Conservation (phyloP, 2,329 filamentous ascomycete species). For the Alternaria sp. region DNA sequence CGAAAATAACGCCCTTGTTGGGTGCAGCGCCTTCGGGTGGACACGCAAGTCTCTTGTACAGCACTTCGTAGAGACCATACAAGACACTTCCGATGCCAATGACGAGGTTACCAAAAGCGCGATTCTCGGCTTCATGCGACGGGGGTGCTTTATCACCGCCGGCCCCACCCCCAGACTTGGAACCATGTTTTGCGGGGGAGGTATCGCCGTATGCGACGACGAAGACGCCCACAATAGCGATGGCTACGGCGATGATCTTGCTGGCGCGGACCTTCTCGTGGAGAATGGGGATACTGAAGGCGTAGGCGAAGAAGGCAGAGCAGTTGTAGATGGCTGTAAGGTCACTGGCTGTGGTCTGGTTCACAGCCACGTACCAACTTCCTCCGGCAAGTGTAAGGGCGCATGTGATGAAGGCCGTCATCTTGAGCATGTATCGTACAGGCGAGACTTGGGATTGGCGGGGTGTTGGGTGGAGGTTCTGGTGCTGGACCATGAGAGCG, state of each 20-base stretch:
- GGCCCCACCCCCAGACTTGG: constrained; percentile 63
- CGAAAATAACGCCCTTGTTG: constrained; percentile 92
- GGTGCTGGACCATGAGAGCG: constrained; percentile 84
- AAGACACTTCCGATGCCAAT: constrained; percentile 91
- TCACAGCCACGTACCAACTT: constrained; percentile 95
- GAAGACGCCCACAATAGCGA: constrained; percentile 89
- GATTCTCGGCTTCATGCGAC: constrained; percentile 67
- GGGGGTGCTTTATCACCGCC: constrained; percentile 58
- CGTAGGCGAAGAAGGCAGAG: constrained; percentile 98
- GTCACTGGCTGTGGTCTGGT: constrained; percentile 90
- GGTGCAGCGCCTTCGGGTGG: constrained; percentile 88
- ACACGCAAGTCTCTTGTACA: constrained; percentile 94
- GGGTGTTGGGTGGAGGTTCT: constrained; percentile 71
- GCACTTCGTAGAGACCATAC: constrained; percentile 95
- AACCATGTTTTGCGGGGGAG: constrained; percentile 62
- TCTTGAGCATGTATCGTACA: constrained; percentile 77
- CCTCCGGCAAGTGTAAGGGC: constrained; percentile 89
- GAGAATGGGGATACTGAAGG: constrained; percentile 89
- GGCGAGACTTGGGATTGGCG: constrained; percentile 60
- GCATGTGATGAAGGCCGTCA: constrained; percentile 82
- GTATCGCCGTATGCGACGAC: constrained; percentile 93
- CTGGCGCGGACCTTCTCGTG: constrained; percentile 83
- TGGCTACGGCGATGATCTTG: constrained; percentile 84
- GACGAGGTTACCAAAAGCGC: constrained; percentile 85
- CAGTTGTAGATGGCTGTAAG: constrained; percentile 99